Base-by-base conservation (phyloP, 192 early-diverging fungal species). In the Coemansia sp. region DNA sequence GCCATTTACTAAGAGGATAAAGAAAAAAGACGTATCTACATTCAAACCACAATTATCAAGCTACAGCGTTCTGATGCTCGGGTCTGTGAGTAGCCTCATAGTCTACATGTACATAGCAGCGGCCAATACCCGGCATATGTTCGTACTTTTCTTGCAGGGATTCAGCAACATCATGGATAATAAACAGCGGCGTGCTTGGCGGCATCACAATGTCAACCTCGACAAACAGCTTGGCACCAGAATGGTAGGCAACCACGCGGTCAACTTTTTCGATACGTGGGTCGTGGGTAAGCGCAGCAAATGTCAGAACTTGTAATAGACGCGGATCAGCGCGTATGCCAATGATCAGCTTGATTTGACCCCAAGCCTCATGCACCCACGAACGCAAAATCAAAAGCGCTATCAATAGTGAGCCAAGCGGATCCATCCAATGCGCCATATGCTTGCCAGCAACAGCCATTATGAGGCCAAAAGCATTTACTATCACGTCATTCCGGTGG, bases 131-230 rank as follows among this genome's bases (percentile, higher is more conserved):
- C 4, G 88, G 85, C 38, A 98, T 66, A 6, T 74, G 81, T 69
- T 97, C 96, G 23, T 97, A 75, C 74, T 94, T 93, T 53, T 88
- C 86, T 74, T 98, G 94, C 51, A 97, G 82, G 64, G 83, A 78
- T 68, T 96, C 94, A 14, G 92, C 92, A 58, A 98, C 92, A 65
- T 97, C 96, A 67, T 98, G 96, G n/a, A 90, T 81, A 34, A 88
- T 87, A 12, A 81, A 61, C 60, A 98, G 73, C 32, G 88, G 82
- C 57, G 94, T 96, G 18, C 85, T 85, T 1, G 90, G 88, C 25
- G 92, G 88, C 76, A 97, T 86, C 18, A 98, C 94, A 64, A 98
- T 93, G 78, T 98, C 95, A 7, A 98, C 92, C 58, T 98, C 96
- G 16, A 95, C 94, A 86, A 92, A 94, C 54, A 93, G 78, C 64